Base-by-base conservation (phyloP, 129 eudicot species). In the Gnaphalium uliginosum region DNA sequence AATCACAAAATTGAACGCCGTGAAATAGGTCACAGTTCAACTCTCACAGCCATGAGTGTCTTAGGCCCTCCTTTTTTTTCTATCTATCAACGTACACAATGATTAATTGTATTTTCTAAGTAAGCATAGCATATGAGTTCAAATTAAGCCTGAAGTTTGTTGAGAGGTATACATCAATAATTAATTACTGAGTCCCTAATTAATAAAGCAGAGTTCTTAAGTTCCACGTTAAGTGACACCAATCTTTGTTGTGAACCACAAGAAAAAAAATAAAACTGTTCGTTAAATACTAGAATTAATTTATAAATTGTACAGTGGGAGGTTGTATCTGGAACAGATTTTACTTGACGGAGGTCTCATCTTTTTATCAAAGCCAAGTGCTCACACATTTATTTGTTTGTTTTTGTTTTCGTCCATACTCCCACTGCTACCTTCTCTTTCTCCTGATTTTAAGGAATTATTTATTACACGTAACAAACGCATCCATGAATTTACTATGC, bases 261-360 rank as follows among this genome's bases (percentile, higher is more conserved):
- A 41, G 15, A 41, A 8, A 41, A 41, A 11, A 0, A 41, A 11
- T 9, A 9, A 41, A 1, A 0, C 1, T 8, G 13, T 41, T 41
- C 48, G 48, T 41, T 41, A 22, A 21, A 58, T 58, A 58, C 30
- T 58, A 58, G 64, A 58, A 23, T 39, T 41, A 9, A 41, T 11
- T 23, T 22, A 26, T n/a, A n/a, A n/a, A n/a, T n/a, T n/a, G n/a
- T n/a, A n/a, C n/a, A n/a, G 41, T 66, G 81, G 41, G 71, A 70
- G 76, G 76, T 69, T 69, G 70, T 78, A 78, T 70, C 76, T 61
- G 58, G 71, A 70, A 41, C 54, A 78, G 75, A 58, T 41, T 19
- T 70, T 69, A 43, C 76, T 25, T n/a, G 37, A 5, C 70, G 76
- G 37, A 78, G 64, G 76, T 78, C 37, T 78, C 81, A 77, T 77